Evolutionary conservation across 106 monocot species (phyloP).

Genomic region (Vanilla planifolia): DNA sequence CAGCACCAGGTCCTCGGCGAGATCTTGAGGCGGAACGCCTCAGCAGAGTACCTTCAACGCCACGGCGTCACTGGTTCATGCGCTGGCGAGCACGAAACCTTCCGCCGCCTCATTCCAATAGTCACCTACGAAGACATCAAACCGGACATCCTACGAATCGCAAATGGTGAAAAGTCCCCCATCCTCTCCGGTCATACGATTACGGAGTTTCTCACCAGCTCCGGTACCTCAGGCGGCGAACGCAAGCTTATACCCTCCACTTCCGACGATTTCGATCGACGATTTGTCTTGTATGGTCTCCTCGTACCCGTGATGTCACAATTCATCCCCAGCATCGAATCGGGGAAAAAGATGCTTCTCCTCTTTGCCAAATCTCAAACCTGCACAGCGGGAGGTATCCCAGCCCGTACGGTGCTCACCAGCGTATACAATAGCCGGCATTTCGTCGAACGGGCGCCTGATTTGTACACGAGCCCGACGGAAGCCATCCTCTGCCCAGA

Average conservation of each 20-base stretch:
- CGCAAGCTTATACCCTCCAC: constrained; percentile 72
- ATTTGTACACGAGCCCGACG: constrained; percentile 58
- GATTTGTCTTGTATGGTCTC: constrained; percentile 53
- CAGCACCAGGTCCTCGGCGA: constrained; percentile 46
- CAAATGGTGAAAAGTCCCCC: constrained; percentile 66
- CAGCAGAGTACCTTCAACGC: constrained; percentile 49
- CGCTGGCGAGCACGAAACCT: constrained; percentile 25
- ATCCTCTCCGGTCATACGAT: constrained; percentile 57
- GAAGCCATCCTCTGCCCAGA: constrained; percentile 60
- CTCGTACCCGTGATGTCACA: constrained; percentile 61
- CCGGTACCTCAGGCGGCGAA: constrained; percentile 68
- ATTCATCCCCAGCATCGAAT: constrained; percentile 46
- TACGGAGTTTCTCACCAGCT: constrained; percentile 83
- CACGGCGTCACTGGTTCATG: constrained; percentile 22
- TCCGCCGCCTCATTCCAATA: constrained; percentile 48
- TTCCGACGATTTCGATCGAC: constrained; percentile 55
- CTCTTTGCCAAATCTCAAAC: constrained; percentile 58
- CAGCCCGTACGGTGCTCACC: constrained; percentile 66
- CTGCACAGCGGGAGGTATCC: constrained; percentile 50
- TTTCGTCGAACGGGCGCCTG: constrained; percentile 36
- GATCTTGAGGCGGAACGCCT: constrained; percentile 47
- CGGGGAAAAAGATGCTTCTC: constrained; percentile 64
- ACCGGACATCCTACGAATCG: constrained; percentile 66
- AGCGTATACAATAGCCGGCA: constrained; percentile 70
- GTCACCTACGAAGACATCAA: constrained; percentile 68